A percentile compares a stretch with the other conserved stretches of the same genome.
Conservation (phyloP, 768 basidiomycete genomes). For the Trametes cubensis region DNA sequence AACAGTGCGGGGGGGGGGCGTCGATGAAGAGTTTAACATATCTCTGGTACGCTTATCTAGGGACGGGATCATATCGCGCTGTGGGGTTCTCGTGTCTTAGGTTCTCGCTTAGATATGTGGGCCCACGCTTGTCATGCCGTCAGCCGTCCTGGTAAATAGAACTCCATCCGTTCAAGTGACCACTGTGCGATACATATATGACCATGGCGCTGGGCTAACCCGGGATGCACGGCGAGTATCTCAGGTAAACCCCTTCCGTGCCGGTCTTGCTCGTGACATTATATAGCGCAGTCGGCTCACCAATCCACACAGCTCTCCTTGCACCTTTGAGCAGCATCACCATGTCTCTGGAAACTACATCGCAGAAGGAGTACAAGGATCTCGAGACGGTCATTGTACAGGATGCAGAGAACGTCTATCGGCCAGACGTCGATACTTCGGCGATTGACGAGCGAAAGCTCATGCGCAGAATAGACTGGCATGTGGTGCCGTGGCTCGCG, state of each 20-base stretch:
- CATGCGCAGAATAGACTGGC: conserved; percentile 61
- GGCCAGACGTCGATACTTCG: conserved; percentile 55
- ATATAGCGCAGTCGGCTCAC: too few relatives aligned
- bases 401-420: conserved; percentile 42
- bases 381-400: conserved; percentile 16
- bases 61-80: conserved; percentile 3
- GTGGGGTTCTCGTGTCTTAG: conserved; percentile 19
- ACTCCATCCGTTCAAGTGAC: conserved; percentile 9
- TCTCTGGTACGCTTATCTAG: conserved; percentile 7
- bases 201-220: not conserved
- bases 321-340: not conserved
- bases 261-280: not conserved
- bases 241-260: not conserved
- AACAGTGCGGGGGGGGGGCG: not conserved
- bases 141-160: conserved; percentile 8
- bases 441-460: conserved; percentile 57
- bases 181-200: not conserved
- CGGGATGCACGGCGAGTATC: conserved; percentile 1
- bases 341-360: conserved; percentile 19
- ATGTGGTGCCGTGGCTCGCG: conserved; percentile 75
- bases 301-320: not conserved
- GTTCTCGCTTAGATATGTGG: conserved; percentile 50
- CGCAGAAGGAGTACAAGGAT: conserved; percentile 18
- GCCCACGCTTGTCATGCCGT: conserved; percentile 27
- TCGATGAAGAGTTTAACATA: not conserved